phyloP scores from a whole-genome alignment of 2,329 filamentous ascomycete genomes.

The Aspergillus aculeatus region DNA sequence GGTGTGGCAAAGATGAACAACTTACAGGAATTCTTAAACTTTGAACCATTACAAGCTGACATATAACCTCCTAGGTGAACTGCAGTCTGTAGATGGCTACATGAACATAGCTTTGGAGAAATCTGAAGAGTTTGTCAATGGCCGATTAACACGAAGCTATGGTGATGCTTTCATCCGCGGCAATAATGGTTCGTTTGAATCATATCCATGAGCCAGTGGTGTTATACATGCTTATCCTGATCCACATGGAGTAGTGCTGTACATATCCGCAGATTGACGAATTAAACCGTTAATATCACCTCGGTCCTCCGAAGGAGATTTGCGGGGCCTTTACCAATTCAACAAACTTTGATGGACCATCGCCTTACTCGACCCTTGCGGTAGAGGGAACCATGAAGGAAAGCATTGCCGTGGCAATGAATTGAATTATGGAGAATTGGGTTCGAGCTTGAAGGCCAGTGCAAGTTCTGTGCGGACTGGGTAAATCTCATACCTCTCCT shows the following conservation, averaged over 20 bases:
- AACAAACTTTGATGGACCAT: too few species aligned
- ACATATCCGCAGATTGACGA: slow-evolving; percentile 39
- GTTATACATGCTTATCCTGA: not conserved
- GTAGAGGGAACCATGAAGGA: too few species aligned
- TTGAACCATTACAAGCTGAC: not conserved
- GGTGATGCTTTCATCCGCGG: slow-evolving; percentile 94
- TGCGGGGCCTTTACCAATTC: not conserved
- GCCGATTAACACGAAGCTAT: slow-evolving; percentile 76
- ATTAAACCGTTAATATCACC: not conserved
- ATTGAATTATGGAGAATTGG: too few species aligned
- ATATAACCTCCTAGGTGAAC: slow-evolving; percentile 63
- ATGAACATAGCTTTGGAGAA: slow-evolving; percentile 99
- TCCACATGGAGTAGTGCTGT: slow-evolving; percentile 29
- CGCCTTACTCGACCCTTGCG: too few species aligned
- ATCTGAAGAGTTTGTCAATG: slow-evolving; percentile 87
- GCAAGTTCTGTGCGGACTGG: too few species aligned
- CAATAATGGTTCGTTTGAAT: slow-evolving; percentile 72
- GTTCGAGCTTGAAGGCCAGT: too few species aligned
- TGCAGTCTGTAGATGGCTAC: slow-evolving; percentile 96
- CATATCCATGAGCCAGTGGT: not conserved
- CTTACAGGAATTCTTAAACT: not conserved
- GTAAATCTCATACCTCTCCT: too few species aligned
- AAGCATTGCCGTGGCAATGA: too few species aligned
- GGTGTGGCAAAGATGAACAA: not conserved
- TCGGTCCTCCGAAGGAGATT: not conserved